Evolutionary conservation across 1,139 yeast species (phyloP), one percentile per base, ranked within the genome.

Genomic region (Candida frijolesensis): DNA sequence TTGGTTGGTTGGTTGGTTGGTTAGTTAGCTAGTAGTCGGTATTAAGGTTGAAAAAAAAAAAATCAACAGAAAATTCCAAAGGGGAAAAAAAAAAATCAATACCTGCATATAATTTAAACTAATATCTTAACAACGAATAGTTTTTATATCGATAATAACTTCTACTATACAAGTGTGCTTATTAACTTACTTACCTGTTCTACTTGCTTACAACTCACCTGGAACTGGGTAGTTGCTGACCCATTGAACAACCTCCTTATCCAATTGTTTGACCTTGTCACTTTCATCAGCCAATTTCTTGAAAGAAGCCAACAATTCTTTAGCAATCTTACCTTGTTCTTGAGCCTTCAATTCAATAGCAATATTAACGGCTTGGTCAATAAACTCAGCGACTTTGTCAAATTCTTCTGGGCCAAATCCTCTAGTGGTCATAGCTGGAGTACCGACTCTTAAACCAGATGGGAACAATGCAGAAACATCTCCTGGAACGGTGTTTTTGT

Each of bases 371-470:
- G 97, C 96, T 60, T 74, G 75, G 65, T 87, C 87, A 67, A 92
- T 86, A 76, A 83, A 90, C 52, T 79, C 82, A 27, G 92, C 89
- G 52, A 92, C 94, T 66, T 82, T 79, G 57, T 77, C 83, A 62
- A 92, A 92, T 63, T 92, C 97, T 44, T 72, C 80, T 56, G 81
- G 82, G 42, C 87, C 86, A 63, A 92, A 87, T 29, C 97, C 97
- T 78, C 98, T 87, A 48, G 97, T 90, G 56, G 97, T 88, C 98
- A 92, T 92, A 52, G 97, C 97, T 52, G 98, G 98, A 43, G 98
- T 89, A 61, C 98, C 98, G 53, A 92, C 90, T 79, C 98, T 87
- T 64, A 92, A 79, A 60, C 98, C 98, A 48, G 96, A 89, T 62
- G 98, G 98, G 74, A 89, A 90, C 60, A 92, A 78, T 33, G 98